Evolutionary conservation across 1,284 basidiomycete species (phyloP).

Genomic region (Rhizopogon hawkerae): DNA sequence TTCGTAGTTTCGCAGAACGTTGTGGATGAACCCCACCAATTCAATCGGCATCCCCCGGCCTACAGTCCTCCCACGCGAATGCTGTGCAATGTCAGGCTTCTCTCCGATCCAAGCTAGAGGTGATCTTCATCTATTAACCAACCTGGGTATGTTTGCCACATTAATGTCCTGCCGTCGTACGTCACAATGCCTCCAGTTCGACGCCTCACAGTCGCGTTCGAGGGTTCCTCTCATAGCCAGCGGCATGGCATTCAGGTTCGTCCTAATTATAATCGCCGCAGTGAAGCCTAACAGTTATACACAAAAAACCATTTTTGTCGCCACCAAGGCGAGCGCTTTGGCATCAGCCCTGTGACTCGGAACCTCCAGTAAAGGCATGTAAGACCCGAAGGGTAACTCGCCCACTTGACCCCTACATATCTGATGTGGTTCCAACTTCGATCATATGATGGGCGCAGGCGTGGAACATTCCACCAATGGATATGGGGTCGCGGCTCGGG

Average conservation of each 20-base stretch:
- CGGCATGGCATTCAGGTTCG: background rate
- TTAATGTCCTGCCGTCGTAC: slow-evolving; percentile 1
- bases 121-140: slow-evolving; percentile 4
- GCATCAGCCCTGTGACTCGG: slow-evolving; percentile 5
- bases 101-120: slow-evolving; percentile 4
- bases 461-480: background rate
- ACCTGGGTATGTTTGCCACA: slow-evolving; percentile 4
- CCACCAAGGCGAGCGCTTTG: slow-evolving; percentile 11
- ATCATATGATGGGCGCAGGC: background rate
- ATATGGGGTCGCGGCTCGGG: slow-evolving; percentile 1
- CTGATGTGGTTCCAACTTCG: background rate
- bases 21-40: slow-evolving; percentile 12
- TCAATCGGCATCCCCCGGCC: slow-evolving; percentile 22
- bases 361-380: slow-evolving; percentile 6
- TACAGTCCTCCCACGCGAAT: slow-evolving; percentile 18
- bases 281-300: slow-evolving; percentile 3
- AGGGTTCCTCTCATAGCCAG: background rate
- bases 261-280: slow-evolving; percentile 7
- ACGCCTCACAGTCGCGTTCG: background rate
- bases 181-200: background rate
- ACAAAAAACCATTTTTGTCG: slow-evolving; percentile 9
- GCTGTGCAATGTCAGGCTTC: slow-evolving; percentile 14
- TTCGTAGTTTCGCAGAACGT: slow-evolving; percentile 11
- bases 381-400: slow-evolving; percentile 13
- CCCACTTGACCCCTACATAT: background rate